Evolutionary conservation across 2,329 filamentous ascomycete genomes (phyloP).

Genomic region (Aspergillus clavatus): DNA sequence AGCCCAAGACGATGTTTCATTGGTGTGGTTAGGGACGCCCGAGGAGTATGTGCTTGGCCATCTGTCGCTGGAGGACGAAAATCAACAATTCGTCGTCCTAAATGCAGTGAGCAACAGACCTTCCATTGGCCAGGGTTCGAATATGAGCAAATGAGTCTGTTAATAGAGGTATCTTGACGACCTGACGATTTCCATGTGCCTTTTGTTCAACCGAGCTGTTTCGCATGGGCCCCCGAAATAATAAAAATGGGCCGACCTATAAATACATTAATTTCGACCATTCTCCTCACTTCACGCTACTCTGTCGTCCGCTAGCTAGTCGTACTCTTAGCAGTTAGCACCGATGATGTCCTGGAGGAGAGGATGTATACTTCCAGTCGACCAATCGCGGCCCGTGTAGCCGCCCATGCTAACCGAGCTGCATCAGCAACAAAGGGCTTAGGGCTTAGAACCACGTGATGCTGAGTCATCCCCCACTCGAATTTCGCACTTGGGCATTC

Average conservation of each 20-base stretch:
- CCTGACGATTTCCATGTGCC: no score
- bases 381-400: slow-evolving; percentile 8
- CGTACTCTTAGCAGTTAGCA: no score
- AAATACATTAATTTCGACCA: no score
- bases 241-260: no score
- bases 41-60: slow-evolving; percentile 34
- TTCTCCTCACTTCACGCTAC: no score
- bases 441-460: slow-evolving; percentile 21
- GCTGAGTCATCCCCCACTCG: slow-evolving; percentile 36
- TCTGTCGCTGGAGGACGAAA: slow-evolving; percentile 20
- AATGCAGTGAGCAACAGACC: slow-evolving; percentile 25
- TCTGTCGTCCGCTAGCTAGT: no score
- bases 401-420: slow-evolving; percentile 17
- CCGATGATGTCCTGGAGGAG: no score
- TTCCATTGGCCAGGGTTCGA: slow-evolving; percentile 14
- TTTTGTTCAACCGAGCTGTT: no score
- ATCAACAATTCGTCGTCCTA: slow-evolving; percentile 24
- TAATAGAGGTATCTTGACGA: neutral
- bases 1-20: slow-evolving; percentile 17
- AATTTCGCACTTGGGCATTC: slow-evolving; percentile 32
- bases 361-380: neutral
- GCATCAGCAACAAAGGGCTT: slow-evolving; percentile 27
- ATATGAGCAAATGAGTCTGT: slow-evolving; percentile 15
- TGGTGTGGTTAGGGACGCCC: slow-evolving; percentile 34
- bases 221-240: no score